Evolutionary conservation across 2,329 filamentous ascomycete species (phyloP), one percentile per base, ranked within the genome.

Genomic region (Sarocladium oryzae): DNA sequence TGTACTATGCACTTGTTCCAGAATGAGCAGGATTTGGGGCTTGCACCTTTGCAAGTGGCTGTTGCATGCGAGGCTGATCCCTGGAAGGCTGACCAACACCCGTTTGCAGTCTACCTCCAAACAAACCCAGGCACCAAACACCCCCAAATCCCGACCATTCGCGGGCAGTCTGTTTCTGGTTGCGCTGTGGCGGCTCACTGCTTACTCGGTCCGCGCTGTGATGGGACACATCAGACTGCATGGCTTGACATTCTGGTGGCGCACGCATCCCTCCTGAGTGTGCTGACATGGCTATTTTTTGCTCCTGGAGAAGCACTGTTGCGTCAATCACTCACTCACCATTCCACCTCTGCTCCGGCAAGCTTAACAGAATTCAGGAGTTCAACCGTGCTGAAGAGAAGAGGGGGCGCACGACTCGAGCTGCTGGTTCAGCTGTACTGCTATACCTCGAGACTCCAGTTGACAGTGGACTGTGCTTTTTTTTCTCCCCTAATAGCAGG

Each of bases 51-150:
- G 4, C 10, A 11, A 16, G 28, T 33, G n/a, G 43, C 24, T 21
- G 21, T 24, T 45, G 9, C n/a, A 45, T 45, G 40, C 40, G 23
- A 45, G 40, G 43, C 43, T 33, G 43, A 48, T 33, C 26, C 24
- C 16, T 21, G 26, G 15, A 26, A 32, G 23, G 24, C 43, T 48
- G 28, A 18, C 43, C 43, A 48, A 21, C 43, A 33, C 16, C 24
- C 6, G 16, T 8, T 13, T 21, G 18, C 36, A 20, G 10, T 16
- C 13, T 16, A 9, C 18, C 33, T 6, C 5, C 33, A 36, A n/a
- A 8, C 30, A 32, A 32, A 15, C 8, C 8, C 30, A 32, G 30
- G 8, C 30, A 32, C 8, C 15, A 32, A 8, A 37, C 37, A 11
- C 20, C 8, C 4, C 37, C 33, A n/a, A 7, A 36, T 3, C 18